phyloP scores from a whole-genome alignment of 495 filamentous ascomycete genomes.

The Hypoxylon intermedium region DNA sequence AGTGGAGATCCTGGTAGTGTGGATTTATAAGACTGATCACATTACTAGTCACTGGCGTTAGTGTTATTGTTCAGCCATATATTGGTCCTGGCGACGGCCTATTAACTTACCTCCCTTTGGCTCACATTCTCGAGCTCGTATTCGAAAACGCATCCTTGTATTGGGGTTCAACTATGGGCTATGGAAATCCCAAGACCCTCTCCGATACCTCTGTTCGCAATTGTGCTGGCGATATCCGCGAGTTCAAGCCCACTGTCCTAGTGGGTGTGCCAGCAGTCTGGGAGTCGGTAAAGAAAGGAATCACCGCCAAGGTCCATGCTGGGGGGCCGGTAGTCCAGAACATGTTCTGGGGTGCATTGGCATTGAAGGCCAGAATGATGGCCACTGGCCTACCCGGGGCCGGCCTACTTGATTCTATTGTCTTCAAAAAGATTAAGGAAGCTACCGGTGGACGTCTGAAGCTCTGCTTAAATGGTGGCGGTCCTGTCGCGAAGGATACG shows the following conservation, averaged over 20 bases:
- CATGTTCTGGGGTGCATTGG: slow-evolving; percentile 91
- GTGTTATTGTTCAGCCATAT: slow-evolving; percentile 81
- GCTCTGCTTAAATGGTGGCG: slow-evolving; percentile 86
- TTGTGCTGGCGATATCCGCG: slow-evolving; percentile 93
- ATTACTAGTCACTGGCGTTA: slow-evolving; percentile 79
- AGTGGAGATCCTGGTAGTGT: slow-evolving; percentile 44
- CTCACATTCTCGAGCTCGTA: slow-evolving; percentile 96
- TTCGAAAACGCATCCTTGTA: slow-evolving; percentile 92
- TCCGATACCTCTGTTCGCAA: slow-evolving; percentile 90
- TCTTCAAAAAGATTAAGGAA: slow-evolving; percentile 92
- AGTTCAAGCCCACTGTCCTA: slow-evolving; percentile 89
- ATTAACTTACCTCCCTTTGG: slow-evolving; percentile 90
- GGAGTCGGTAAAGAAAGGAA: slow-evolving; percentile 98
- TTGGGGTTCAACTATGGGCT: slow-evolving; percentile 97
- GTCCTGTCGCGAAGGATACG: slow-evolving; percentile 84
- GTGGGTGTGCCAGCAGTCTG: slow-evolving; percentile 97
- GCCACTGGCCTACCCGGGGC: slow-evolving; percentile 76
- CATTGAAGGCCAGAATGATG: slow-evolving; percentile 82
- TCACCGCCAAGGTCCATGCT: slow-evolving; percentile 82
- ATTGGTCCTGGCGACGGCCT: slow-evolving; percentile 86
- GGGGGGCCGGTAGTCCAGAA: slow-evolving; percentile 75
- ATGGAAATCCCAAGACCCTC: slow-evolving; percentile 91
- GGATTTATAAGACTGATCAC: slow-evolving; percentile 17
- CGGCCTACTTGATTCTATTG: slow-evolving; percentile 73
- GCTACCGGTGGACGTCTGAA: slow-evolving; percentile 84